A percentile compares a stretch with the other conserved stretches of the same genome.
Conservation (phyloP, 2,329 filamentous ascomycete genomes). For the Phoma herbarum region DNA sequence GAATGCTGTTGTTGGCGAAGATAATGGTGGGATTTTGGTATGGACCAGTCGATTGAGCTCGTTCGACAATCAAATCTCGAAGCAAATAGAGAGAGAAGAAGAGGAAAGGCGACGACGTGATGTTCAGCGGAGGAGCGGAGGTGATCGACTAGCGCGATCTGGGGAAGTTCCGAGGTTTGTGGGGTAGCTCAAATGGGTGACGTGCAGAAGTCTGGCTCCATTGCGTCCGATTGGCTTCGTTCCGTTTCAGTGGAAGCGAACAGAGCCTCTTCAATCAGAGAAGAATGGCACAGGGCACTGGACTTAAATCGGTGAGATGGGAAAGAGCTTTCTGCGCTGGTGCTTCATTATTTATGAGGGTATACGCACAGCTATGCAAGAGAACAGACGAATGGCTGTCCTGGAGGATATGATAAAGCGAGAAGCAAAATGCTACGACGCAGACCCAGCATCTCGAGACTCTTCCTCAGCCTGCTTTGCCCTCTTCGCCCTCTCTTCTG, state of each 20-base stretch:
- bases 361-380: conserved; percentile 10
- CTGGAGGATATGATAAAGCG: too few species aligned
- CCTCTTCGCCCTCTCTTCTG: conserved; percentile 70
- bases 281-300: background rate
- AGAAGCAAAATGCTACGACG: background rate
- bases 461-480: conserved; percentile 55
- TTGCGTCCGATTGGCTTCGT: conserved; percentile 15
- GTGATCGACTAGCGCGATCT: conserved; percentile 20
- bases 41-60: background rate
- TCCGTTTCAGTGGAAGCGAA: background rate
- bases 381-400: background rate
- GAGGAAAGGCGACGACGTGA: conserved; percentile 1
- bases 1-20: background rate
- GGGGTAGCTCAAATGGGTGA: conserved; percentile 20
- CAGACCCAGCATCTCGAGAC: conserved; percentile 35
- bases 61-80: background rate
- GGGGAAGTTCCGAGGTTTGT: conserved; percentile 22
- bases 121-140: conserved; percentile 23
- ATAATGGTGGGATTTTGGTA: background rate
- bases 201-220: conserved; percentile 5
- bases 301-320: background rate
- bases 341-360: background rate
- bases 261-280: background rate
- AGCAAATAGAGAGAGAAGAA: background rate
- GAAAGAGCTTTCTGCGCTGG: background rate